These are phyloP conservation scores for Russula vinacea DNA, from an alignment of 768 basidiomycete genomes.

Conservation along the genomic window DNA sequence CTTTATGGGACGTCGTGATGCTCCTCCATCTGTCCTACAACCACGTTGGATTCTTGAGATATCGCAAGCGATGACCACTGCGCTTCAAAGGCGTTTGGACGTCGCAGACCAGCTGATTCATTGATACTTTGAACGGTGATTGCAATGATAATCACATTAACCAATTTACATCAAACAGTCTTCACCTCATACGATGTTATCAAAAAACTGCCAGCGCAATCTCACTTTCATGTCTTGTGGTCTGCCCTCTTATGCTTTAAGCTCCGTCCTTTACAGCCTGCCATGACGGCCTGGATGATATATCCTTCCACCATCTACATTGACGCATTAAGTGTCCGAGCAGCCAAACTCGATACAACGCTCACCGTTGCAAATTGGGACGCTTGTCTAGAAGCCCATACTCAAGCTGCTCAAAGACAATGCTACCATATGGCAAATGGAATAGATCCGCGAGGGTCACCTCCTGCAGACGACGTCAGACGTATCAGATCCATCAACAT, in stretches of 20 bases:
- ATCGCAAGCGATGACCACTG: too few species aligned
- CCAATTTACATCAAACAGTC: not conserved
- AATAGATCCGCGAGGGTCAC: conserved; percentile 22
- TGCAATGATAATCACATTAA: not conserved
- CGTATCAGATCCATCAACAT: not conserved
- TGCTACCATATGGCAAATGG: conserved; percentile 9
- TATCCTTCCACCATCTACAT: conserved; percentile 23
- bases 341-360: not conserved
- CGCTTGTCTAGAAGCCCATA: not conserved
- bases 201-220: not conserved
- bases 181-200: not conserved
- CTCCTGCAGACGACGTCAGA: not conserved
- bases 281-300: conserved; percentile 17
- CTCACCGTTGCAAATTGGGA: conserved; percentile 19
- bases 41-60: too few species aligned
- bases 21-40: too few species aligned
- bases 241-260: conserved; percentile 7
- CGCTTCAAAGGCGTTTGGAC: too few species aligned
- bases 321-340: not conserved
- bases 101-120: too few species aligned
- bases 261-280: conserved; percentile 14
- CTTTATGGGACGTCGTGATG: too few species aligned
- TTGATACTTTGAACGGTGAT: not conserved
- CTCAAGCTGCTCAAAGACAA: not conserved
- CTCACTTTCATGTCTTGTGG: not conserved